Percentiles rank a stretch among this genome's conserved stretches.
Evolutionary conservation across 352 stramenopile species (phyloP).

Genomic region (Ochromonadaceae sp.): DNA sequence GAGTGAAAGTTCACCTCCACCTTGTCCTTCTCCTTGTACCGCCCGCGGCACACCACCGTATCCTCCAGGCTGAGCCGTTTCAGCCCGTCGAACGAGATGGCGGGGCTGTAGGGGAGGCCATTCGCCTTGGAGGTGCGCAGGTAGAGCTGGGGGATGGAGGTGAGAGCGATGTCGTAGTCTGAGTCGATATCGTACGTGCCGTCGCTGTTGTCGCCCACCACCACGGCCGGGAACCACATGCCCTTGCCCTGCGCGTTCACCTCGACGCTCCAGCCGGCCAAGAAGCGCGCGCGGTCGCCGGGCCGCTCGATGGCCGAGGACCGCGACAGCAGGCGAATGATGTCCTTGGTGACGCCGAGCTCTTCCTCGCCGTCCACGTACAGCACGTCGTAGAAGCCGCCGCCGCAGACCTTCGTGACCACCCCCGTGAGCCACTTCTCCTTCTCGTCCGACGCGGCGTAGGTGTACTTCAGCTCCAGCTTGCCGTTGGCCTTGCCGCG

Average conservation of each 20-base stretch:
- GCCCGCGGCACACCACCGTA: not conserved
- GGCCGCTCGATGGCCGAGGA: not conserved
- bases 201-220: not conserved
- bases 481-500: too few species aligned
- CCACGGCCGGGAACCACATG: not conserved
- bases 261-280: not conserved
- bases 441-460: not conserved
- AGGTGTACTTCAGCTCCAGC: too few species aligned
- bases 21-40: not conserved
- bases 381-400: not conserved
- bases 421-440: not conserved
- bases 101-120: too few species aligned
- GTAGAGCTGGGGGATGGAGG: not conserved
- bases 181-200: not conserved
- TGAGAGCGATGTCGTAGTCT: not conserved
- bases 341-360: not conserved
- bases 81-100: too few species aligned
- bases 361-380: slow-evolving; percentile 1
- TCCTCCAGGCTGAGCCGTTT: not conserved
- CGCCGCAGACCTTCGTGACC: not conserved
- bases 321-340: not conserved
- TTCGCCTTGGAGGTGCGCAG: not conserved
- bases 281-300: not conserved
- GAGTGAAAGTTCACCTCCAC: not conserved
- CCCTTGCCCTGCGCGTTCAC: not conserved